Conservation (phyloP, 2,329 filamentous ascomycete genomes). For the Diaporthe citri region DNA sequence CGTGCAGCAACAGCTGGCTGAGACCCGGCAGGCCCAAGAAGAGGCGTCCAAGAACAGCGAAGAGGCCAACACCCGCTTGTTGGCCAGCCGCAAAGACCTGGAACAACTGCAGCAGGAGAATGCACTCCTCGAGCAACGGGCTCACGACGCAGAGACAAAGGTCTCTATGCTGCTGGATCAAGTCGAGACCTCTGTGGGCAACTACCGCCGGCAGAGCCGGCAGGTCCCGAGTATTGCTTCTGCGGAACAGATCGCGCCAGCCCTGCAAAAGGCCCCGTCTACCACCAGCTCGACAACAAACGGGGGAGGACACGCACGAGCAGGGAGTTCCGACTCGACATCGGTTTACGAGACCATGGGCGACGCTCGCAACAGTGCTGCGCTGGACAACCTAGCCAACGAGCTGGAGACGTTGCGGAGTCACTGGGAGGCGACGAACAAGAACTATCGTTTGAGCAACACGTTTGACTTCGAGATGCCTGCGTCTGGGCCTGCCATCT, state of each 20-base stretch:
- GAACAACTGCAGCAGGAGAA: slow-evolving; percentile 90
- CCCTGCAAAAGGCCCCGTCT: slow-evolving; percentile 43
- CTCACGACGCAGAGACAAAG: slow-evolving; percentile 90
- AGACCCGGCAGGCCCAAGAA: slow-evolving; percentile 77
- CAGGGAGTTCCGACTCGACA: slow-evolving; percentile 71
- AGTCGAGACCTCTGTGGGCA: slow-evolving; percentile 93
- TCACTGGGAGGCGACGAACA: slow-evolving; percentile 97
- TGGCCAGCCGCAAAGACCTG: slow-evolving; percentile 74
- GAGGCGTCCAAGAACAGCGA: slow-evolving; percentile 68
- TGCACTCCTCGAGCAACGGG: slow-evolving; percentile 81
- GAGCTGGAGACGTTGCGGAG: slow-evolving; percentile 91
- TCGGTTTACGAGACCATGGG: slow-evolving; percentile 72
- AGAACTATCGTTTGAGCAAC: slow-evolving; percentile 91
- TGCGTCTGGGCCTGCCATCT: slow-evolving; percentile 33
- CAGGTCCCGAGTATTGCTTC: slow-evolving; percentile 66
- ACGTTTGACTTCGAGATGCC: slow-evolving; percentile 84
- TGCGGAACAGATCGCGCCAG: slow-evolving; percentile 55
- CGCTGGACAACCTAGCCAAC: slow-evolving; percentile 89
- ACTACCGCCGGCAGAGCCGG: slow-evolving; percentile 85
- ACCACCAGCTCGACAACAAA: slow-evolving; percentile 52
- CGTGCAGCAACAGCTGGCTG: slow-evolving; percentile 77
- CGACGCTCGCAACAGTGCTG: slow-evolving; percentile 70
- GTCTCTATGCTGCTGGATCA: slow-evolving; percentile 94
- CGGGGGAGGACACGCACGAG: slow-evolving; percentile 60
- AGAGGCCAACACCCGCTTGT: slow-evolving; percentile 68